These are phyloP conservation scores for Akanthomyces uredinophilus DNA, from an alignment of 2,329 filamentous ascomycete genomes.

Conservation along the genomic window DNA sequence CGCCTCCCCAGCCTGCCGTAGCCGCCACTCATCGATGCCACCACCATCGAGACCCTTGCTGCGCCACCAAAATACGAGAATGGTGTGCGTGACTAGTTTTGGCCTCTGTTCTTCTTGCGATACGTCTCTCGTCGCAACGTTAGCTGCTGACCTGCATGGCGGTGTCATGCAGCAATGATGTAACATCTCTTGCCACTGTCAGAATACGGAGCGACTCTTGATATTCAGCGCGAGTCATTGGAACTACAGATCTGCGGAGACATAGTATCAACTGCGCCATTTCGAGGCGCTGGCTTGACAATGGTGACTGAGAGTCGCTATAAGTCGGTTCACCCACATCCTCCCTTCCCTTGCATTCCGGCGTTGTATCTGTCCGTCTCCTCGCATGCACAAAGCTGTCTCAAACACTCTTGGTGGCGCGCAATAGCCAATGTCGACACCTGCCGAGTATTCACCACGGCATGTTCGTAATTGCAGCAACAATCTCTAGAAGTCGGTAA, in stretches of 20 bases:
- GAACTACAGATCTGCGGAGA: background rate
- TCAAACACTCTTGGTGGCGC: no score
- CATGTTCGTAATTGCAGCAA: no score
- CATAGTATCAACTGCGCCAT: background rate
- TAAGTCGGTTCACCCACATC: background rate
- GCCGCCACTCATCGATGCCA: background rate
- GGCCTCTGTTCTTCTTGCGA: background rate
- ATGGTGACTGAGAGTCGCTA: background rate
- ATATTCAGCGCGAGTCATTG: background rate
- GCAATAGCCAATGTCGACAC: no score
- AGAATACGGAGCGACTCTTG: background rate
- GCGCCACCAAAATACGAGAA: conserved; percentile 1
- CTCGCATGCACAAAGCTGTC: no score
- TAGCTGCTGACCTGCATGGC: background rate
- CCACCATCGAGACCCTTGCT: background rate
- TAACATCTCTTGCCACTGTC: background rate
- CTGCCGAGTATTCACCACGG: no score
- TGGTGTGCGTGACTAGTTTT: background rate
- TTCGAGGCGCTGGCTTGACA: background rate
- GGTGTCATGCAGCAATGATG: background rate
- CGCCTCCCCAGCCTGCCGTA: background rate
- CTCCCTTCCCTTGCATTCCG: no score
- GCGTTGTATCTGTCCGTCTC: no score
- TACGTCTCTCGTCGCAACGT: background rate
- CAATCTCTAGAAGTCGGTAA: background rate